Percentiles rank a stretch among this genome's conserved stretches.
These are phyloP conservation scores for Huntiella abstrusa DNA, from an alignment of 2,329 filamentous ascomycete species.

Conservation along the genomic window DNA sequence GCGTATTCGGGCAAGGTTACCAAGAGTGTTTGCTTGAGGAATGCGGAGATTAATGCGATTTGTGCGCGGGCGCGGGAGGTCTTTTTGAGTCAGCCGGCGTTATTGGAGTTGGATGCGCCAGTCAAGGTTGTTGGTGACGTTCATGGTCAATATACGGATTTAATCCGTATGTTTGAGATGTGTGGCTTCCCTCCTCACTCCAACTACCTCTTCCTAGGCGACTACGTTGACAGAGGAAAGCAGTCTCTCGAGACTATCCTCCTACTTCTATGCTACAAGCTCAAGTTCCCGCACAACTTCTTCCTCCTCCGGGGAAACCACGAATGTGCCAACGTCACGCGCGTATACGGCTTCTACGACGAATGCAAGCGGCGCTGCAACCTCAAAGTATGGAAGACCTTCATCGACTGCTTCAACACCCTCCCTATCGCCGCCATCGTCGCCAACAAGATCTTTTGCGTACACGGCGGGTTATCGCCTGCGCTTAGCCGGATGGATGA, in stretches of 20 bases:
- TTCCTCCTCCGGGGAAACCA: constrained; percentile 89
- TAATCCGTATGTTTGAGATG: constrained; percentile 97
- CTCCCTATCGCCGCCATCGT: constrained; percentile 93
- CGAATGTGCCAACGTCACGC: constrained; percentile 88
- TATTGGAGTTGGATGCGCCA: constrained; percentile 79
- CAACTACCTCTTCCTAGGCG: constrained; percentile 87
- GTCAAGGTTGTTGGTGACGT: constrained; percentile 98
- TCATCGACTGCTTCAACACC: constrained; percentile 90
- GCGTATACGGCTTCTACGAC: constrained; percentile 95
- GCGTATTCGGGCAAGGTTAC: constrained; percentile 94
- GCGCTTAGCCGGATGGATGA: constrained; percentile 94
- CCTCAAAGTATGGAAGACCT: constrained; percentile 96
- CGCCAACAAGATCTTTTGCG: constrained; percentile 92
- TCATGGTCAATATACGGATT: constrained; percentile 87
- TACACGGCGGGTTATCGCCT: constrained; percentile 85
- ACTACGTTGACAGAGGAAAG: constrained; percentile 94
- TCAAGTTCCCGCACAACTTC: constrained; percentile 95
- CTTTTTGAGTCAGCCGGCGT: constrained; percentile 75
- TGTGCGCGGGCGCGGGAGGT: constrained; percentile 78
- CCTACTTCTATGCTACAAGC: constrained; percentile 83
- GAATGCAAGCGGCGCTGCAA: constrained; percentile 94
- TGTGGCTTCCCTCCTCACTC: constrained; percentile 83
- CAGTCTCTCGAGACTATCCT: constrained; percentile 90
- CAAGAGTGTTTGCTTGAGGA: constrained; percentile 92
- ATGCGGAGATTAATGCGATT: constrained; percentile 89